Conservation (phyloP, 495 filamentous ascomycete species). For the Annulohypoxylon maeteangense region DNA sequence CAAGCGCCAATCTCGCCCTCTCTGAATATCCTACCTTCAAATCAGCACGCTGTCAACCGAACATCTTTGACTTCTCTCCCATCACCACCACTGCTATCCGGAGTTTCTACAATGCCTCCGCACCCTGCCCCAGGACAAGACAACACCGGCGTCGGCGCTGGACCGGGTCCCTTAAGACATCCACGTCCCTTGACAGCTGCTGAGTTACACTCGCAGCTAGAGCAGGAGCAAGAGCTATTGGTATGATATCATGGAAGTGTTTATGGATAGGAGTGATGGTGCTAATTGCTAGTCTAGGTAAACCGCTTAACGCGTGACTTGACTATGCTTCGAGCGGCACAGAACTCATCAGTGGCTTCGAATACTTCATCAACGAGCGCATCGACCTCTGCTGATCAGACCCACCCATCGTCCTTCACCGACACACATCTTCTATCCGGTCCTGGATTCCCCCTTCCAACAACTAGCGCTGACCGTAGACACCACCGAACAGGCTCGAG, state of each 20-base stretch:
- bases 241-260: slow-evolving; percentile 59
- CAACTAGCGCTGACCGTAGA: slow-evolving; percentile 47
- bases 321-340: slow-evolving; percentile 76
- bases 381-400: slow-evolving; percentile 51
- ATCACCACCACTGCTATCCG: slow-evolving; percentile 61
- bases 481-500: slow-evolving; percentile 59
- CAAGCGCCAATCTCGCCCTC: slow-evolving; percentile 48
- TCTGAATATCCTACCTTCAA: slow-evolving; percentile 62
- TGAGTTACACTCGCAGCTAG: slow-evolving; percentile 85
- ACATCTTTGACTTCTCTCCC: slow-evolving; percentile 60
- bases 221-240: slow-evolving; percentile 95
- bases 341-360: slow-evolving; percentile 83
- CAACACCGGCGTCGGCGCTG: slow-evolving; percentile 66
- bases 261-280: neutral
- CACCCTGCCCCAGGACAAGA: slow-evolving; percentile 54
- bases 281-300: slow-evolving; percentile 64
- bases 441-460: slow-evolving; percentile 54
- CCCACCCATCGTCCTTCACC: slow-evolving; percentile 49
- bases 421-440: slow-evolving; percentile 50
- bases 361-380: slow-evolving; percentile 77
- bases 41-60: slow-evolving; percentile 63
- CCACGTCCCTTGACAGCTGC: slow-evolving; percentile 86
- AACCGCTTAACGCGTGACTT: slow-evolving; percentile 93
- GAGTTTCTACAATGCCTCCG: slow-evolving; percentile 49
- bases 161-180: slow-evolving; percentile 79